Evolutionary conservation across 129 eudicot species (phyloP).

Genomic region (Cynara cardunculus): DNA sequence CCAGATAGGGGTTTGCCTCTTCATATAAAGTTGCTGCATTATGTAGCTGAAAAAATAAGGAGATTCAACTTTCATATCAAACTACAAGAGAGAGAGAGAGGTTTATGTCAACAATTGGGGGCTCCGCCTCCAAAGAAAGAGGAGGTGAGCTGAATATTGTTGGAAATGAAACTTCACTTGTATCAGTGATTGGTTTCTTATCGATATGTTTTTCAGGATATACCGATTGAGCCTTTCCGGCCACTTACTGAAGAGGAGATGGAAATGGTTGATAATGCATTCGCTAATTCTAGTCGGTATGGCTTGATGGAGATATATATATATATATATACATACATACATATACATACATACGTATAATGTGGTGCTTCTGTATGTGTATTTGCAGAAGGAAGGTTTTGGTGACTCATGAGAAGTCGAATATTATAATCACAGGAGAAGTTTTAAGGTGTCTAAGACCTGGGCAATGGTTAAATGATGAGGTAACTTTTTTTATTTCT

Average conservation of each 20-base stretch:
- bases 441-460: conserved; percentile 70
- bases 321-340: neutral
- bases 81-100: conserved; percentile 19
- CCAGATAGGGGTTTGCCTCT: conserved; percentile 18
- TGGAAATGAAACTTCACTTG: neutral
- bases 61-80: conserved; percentile 31
- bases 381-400: conserved; percentile 63
- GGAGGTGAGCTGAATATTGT: conserved; percentile 23
- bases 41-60: conserved; percentile 16
- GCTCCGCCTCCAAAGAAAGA: conserved; percentile 44
- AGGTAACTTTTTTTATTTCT: conserved; percentile 38
- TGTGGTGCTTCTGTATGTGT: neutral
- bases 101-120: conserved; percentile 5
- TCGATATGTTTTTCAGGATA: conserved; percentile 45
- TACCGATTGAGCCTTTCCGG: conserved; percentile 52
- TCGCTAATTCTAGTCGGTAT: conserved; percentile 61
- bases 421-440: conserved; percentile 78
- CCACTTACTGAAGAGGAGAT: conserved; percentile 66
- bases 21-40: conserved; percentile 24
- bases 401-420: conserved; percentile 76
- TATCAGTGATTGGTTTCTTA: conserved; percentile 6
- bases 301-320: neutral
- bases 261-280: conserved; percentile 47
- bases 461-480: conserved; percentile 91
- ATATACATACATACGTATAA: neutral